Conservation (phyloP, 768 basidiomycete genomes). For the Agaricus blazei region DNA sequence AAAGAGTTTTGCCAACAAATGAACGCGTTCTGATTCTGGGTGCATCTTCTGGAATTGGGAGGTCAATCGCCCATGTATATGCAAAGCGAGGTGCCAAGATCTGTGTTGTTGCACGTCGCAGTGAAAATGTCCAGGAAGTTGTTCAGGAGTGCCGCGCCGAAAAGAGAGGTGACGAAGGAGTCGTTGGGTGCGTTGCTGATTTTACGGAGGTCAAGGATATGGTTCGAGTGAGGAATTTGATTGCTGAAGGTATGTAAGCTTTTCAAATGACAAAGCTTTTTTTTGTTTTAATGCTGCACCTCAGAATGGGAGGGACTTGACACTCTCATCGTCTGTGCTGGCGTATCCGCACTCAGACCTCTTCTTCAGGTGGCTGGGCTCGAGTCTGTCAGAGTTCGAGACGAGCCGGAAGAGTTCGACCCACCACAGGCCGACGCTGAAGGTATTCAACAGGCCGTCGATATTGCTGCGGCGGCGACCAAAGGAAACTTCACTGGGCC, state of each 20-base stretch:
- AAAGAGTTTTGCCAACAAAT: constrained; percentile 30
- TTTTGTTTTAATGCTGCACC: neutral
- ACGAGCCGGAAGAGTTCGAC: constrained; percentile 15
- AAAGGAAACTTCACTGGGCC: constrained; percentile 69
- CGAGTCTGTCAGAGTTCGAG: constrained; percentile 19
- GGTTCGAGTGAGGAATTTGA: constrained; percentile 44
- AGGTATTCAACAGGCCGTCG: constrained; percentile 55
- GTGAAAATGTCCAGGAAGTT: constrained; percentile 50
- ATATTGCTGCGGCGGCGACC: constrained; percentile 52
- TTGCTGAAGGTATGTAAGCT: constrained; percentile 49
- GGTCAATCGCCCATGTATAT: constrained; percentile 63
- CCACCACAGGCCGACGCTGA: constrained; percentile 38
- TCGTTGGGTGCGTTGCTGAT: constrained; percentile 57
- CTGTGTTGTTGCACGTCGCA: constrained; percentile 69
- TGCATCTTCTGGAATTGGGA: constrained; percentile 80
- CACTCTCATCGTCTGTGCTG: constrained; percentile 77
- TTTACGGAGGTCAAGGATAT: constrained; percentile 64
- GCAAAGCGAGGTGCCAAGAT: constrained; percentile 69
- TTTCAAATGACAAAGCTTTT: neutral
- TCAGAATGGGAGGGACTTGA: constrained; percentile 81
- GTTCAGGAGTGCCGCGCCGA: constrained; percentile 47
- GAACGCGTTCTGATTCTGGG: constrained; percentile 84
- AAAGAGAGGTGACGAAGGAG: constrained; percentile 18
- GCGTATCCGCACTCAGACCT: constrained; percentile 77
- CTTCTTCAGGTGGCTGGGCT: constrained; percentile 67